Base-by-base conservation (phyloP, 352 stramenopile genomes). In the Peronosclerospora sorghi region DNA sequence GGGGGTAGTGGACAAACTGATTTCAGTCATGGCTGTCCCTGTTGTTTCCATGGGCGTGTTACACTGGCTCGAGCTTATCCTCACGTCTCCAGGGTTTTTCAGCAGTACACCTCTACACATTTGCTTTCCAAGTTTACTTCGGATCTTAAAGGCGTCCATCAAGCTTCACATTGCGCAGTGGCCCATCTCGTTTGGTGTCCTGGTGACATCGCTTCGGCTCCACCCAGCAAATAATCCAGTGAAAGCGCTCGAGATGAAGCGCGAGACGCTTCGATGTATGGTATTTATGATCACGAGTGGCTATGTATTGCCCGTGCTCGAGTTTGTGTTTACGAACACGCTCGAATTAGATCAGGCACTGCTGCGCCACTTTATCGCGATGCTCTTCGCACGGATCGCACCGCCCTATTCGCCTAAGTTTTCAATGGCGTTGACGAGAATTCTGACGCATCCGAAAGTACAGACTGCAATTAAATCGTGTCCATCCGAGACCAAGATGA, bases 231-330 rank as follows among this genome's bases (percentile, higher is more conserved):
- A 85, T 20, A 90, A 93, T 23, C 75, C 80, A 1, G 77, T 93
- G 29, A 93, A 93, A 65, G 73, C 75, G 12, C 58, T 93, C 0
- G 80, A 93, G 35, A 56, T 90, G 28, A 90, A 90, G 49, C 73
- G 78, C 0, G 80, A 93, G 48, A 83, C 77, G 12, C 62, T 93
- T 30, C 71, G 80, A 1, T 87, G 68, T 27, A 90, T 93, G 80
- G 75, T 88, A 14, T 86, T 84, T 42, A 83, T 93, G 69, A 87
- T 93, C 51, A 88, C 77, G 4, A 84, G 69, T 47, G 80, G 80
- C 28, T 93, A 93, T 29, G 77, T 93, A 5, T 48, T 93, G 14
- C 80, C 80, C 0, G 77, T 93, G 13, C 54, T 93, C 14, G 75
- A 90, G 51, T 93, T 89, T 41, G 69, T 93, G 29, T 73, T 73